phyloP scores from a whole-genome alignment of 495 filamentous ascomycete species.

The Chaetomium tenue region DNA sequence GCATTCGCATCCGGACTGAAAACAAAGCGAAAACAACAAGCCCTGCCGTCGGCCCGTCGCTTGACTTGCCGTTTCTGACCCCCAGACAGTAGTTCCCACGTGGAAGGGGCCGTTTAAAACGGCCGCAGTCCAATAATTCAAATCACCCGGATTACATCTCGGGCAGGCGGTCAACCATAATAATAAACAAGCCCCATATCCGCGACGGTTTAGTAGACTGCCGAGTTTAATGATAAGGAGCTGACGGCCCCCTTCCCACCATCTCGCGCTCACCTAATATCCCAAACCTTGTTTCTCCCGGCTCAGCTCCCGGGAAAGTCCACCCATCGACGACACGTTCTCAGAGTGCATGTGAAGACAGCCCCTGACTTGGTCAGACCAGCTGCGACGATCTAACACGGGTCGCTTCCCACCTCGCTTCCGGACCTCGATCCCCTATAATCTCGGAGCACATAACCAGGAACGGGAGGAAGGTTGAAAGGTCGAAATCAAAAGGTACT shows the following conservation, averaged over 20 bases:
- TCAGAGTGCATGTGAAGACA: too few species aligned
- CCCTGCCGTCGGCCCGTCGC: not conserved
- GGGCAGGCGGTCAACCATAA: constrained; percentile 17
- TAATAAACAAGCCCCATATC: constrained; percentile 15
- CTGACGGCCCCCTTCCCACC: constrained; percentile 5
- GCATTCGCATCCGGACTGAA: constrained; percentile 16
- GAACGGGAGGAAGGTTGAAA: constrained; percentile 2
- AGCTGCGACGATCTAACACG: constrained; percentile 33
- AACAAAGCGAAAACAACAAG: constrained; percentile 15
- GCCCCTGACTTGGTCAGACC: constrained; percentile 25
- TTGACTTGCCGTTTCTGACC: not conserved
- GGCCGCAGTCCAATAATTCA: constrained; percentile 17
- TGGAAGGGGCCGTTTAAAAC: constrained; percentile 9
- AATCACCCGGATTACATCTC: constrained; percentile 4
- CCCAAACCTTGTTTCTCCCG: constrained; percentile 10
- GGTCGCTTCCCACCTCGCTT: constrained; percentile 11
- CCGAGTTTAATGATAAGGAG: constrained; percentile 15
- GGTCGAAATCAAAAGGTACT: not conserved
- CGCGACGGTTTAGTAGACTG: not conserved
- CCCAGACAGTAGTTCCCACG: constrained; percentile 14
- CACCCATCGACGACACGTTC: not conserved
- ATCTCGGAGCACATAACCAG: constrained; percentile 11
- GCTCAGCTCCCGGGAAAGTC: constrained; percentile 8
- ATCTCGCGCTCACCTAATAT: constrained; percentile 7
- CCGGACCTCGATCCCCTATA: constrained; percentile 12